phyloP scores from a whole-genome alignment of 805 yeast species.

The Zygoascus biomembranicola region DNA sequence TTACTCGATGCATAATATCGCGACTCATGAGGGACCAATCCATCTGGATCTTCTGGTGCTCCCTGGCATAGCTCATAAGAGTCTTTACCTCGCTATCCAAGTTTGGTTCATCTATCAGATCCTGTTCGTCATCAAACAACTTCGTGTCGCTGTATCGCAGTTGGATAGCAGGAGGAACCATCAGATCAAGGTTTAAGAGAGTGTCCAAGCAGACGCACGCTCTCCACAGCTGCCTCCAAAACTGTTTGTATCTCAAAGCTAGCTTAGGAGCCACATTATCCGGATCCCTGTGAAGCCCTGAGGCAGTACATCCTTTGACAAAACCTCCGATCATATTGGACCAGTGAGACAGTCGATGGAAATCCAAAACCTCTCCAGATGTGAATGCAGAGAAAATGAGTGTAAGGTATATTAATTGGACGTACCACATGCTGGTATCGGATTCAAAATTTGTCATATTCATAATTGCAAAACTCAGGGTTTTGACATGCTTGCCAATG shows the following conservation, averaged over 20 bases:
- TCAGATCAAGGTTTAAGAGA: slow-evolving; percentile 15
- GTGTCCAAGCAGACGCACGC: slow-evolving; percentile 20
- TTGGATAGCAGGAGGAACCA: slow-evolving; percentile 11
- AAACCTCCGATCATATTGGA: slow-evolving; percentile 17
- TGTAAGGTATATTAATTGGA: slow-evolving; percentile 18
- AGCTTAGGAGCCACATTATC: slow-evolving; percentile 10
- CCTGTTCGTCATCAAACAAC: slow-evolving; percentile 1
- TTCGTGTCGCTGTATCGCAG: slow-evolving; percentile 11
- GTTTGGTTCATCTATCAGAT: not conserved
- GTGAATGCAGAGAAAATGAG: slow-evolving; percentile 9
- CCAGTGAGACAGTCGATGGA: slow-evolving; percentile 8
- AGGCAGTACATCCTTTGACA: slow-evolving; percentile 18
- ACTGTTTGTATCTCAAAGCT: slow-evolving; percentile 11
- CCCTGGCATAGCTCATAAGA: slow-evolving; percentile 1
- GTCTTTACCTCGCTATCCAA: not conserved
- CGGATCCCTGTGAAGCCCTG: slow-evolving; percentile 26
- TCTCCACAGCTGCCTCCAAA: slow-evolving; percentile 22
- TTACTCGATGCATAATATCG: slow-evolving; percentile 7
- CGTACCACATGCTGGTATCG: slow-evolving; percentile 14
- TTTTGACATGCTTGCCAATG: slow-evolving; percentile 10
- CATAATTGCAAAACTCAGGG: slow-evolving; percentile 7
- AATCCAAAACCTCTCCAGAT: slow-evolving; percentile 5
- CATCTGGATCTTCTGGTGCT: not conserved
- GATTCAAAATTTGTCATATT: slow-evolving; percentile 5
- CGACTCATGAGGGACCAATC: slow-evolving; percentile 10